A percentile compares a stretch with the other conserved stretches of the same genome.
phyloP scores from a whole-genome alignment of 768 basidiomycete species.

The Xerocomus spinulosus region DNA sequence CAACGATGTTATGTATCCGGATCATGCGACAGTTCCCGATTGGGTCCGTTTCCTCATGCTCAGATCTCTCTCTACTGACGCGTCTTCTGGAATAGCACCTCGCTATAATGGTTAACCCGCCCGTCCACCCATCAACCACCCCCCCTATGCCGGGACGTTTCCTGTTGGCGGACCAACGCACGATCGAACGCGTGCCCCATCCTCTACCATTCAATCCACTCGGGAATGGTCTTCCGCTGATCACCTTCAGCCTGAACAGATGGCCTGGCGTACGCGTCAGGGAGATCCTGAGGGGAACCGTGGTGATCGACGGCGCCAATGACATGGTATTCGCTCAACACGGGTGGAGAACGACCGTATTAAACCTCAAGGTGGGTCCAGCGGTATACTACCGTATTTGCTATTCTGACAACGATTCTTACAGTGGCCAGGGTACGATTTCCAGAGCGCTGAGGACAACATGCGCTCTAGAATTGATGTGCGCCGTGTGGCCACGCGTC shows the following conservation, averaged over 20 bases:
- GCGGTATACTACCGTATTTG: not conserved
- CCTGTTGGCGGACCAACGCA: constrained; percentile 12
- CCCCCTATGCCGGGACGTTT: constrained; percentile 19
- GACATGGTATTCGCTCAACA: constrained; percentile 15
- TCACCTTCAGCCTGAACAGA: constrained; percentile 16
- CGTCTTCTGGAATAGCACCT: constrained; percentile 13
- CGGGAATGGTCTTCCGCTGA: constrained; percentile 8
- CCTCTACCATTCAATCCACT: constrained; percentile 7
- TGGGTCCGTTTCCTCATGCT: too few relatives aligned
- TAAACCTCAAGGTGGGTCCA: constrained; percentile 18
- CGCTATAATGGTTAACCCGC: constrained; percentile 6
- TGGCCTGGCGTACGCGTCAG: constrained; percentile 19
- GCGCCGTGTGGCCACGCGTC: constrained; percentile 13
- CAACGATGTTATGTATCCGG: too few relatives aligned
- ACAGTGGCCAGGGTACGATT: constrained; percentile 25
- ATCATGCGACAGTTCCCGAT: too few relatives aligned
- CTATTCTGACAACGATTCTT: not conserved
- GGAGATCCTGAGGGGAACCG: constrained; percentile 10
- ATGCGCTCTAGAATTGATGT: constrained; percentile 16
- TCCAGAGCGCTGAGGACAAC: not conserved
- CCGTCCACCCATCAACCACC: constrained; percentile 16
- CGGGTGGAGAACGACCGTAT: constrained; percentile 18
- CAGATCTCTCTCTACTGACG: not conserved
- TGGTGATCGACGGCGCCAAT: constrained; percentile 14
- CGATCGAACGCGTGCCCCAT: constrained; percentile 21